These are phyloP conservation scores for Salvia splendens DNA, from an alignment of 257 asterid species.

Conservation along the genomic window DNA sequence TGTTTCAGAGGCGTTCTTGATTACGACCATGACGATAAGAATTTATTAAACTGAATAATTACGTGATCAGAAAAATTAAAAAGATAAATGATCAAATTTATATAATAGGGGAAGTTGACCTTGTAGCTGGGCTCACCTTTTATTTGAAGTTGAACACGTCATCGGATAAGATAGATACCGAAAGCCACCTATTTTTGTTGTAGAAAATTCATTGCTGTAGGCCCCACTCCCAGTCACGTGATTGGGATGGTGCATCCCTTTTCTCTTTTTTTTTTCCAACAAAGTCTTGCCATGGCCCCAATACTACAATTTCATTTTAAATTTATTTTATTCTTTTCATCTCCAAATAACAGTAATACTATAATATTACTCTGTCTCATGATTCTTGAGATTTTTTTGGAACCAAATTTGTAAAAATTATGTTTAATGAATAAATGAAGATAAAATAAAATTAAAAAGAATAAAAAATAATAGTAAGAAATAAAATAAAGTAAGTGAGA, in stretches of 20 bases:
- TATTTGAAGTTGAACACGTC: slow-evolving; percentile 22
- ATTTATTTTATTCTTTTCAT: too few relatives aligned
- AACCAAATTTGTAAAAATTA: too few relatives aligned
- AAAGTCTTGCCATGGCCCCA: too few relatives aligned
- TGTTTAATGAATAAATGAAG: too few relatives aligned
- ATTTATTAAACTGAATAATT: not conserved
- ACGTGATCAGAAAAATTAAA: not conserved
- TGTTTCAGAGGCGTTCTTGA: not conserved
- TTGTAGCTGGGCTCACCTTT: not conserved
- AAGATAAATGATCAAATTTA: not conserved
- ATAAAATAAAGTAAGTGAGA: too few relatives aligned
- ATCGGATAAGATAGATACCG: slow-evolving; percentile 29
- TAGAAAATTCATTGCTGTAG: slow-evolving; percentile 8
- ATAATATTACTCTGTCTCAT: too few relatives aligned
- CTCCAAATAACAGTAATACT: too few relatives aligned
- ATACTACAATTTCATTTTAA: too few relatives aligned
- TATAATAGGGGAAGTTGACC: slow-evolving; percentile 1
- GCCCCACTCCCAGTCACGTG: slow-evolving; percentile 29
- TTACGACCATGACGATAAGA: not conserved
- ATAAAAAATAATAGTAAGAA: too few relatives aligned
- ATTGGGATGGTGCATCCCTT: slow-evolving; percentile 26
- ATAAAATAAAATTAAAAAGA: too few relatives aligned
- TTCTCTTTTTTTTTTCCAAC: not conserved
- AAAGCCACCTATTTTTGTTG: slow-evolving; percentile 18
- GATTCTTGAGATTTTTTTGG: too few relatives aligned